These are phyloP conservation scores for Solanum bukasovii DNA, from an alignment of 257 asterid genomes.

Conservation along the genomic window DNA sequence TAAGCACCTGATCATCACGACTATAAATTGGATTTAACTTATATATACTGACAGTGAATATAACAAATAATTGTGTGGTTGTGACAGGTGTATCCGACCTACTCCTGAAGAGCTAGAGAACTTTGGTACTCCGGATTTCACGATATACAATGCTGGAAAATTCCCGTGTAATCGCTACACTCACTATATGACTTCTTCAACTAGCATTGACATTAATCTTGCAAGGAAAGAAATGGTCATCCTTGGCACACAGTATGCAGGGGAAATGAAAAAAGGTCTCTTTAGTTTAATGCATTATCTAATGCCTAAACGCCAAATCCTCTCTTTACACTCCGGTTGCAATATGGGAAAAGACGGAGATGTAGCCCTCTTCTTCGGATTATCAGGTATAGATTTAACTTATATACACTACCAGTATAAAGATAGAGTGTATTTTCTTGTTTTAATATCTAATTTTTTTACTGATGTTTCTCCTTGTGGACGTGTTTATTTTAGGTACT, in stretches of 20 bases:
- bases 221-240: constrained; percentile 87
- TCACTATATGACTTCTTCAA: constrained; percentile 88
- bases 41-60: not conserved
- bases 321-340: constrained; percentile 84
- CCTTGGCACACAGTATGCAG: constrained; percentile 91
- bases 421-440: not conserved
- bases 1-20: constrained; percentile 17
- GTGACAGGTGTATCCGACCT: constrained; percentile 90
- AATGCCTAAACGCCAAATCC: constrained; percentile 88
- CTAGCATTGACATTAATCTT: constrained; percentile 89
- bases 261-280: constrained; percentile 94
- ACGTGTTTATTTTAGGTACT: constrained; percentile 38
- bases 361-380: constrained; percentile 87
- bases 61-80: constrained; percentile 32
- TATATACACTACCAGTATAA: not conserved
- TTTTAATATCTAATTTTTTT: not conserved
- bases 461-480: not conserved
- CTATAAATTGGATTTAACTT: not conserved
- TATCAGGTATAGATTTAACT: constrained; percentile 46
- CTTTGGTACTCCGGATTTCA: constrained; percentile 90
- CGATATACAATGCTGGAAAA: constrained; percentile 89
- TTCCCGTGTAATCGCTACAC: constrained; percentile 93
- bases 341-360: constrained; percentile 85
- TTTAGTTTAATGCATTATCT: constrained; percentile 88
- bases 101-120: constrained; percentile 74